phyloP scores from a whole-genome alignment of 2,329 filamentous ascomycete genomes.

The Pyrenophora graminea region DNA sequence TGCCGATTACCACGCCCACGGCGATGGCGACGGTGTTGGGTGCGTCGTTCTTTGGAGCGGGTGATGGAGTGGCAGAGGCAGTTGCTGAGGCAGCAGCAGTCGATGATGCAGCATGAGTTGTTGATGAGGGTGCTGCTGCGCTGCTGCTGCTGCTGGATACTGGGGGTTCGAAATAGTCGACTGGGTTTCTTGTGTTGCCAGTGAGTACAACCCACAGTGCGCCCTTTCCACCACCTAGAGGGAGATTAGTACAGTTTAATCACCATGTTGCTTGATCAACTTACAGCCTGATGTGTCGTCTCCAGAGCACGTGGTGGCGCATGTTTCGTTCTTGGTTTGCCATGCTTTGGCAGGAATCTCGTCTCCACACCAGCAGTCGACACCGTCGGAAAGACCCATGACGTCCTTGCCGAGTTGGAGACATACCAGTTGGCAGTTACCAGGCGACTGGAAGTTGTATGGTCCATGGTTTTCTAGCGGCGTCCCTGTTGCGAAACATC shows the following conservation, averaged over 20 bases:
- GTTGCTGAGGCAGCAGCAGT: constrained; percentile 20
- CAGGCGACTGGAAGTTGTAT: constrained; percentile 59
- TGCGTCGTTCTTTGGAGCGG: constrained; percentile 42
- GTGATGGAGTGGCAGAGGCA: constrained; percentile 31
- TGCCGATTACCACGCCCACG: constrained; percentile 83
- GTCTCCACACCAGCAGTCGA: constrained; percentile 74
- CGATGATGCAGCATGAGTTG: constrained; percentile 21
- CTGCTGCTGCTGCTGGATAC: constrained; percentile 27
- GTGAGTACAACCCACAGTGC: constrained; percentile 59
- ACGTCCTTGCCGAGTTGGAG: constrained; percentile 56
- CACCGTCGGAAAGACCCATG: constrained; percentile 64
- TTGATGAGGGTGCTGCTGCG: constrained; percentile 18
- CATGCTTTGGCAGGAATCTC: constrained; percentile 63
- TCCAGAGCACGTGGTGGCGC: constrained; percentile 68
- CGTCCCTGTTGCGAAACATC: constrained; percentile 58
- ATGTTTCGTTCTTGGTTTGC: constrained; percentile 62
- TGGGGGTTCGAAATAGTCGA: constrained; percentile 39
- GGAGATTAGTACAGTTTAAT: constrained; percentile 23
- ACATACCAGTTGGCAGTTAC: constrained; percentile 61
- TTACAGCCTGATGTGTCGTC: constrained; percentile 64
- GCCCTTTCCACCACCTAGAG: constrained; percentile 61
- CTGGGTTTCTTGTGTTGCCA: constrained; percentile 49
- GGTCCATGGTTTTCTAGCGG: constrained; percentile 54
- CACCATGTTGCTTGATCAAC: constrained; percentile 32
- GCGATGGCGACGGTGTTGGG: constrained; percentile 84